A percentile compares a stretch with the other conserved stretches of the same genome.
phyloP scores from a whole-genome alignment of 1,139 yeast genomes.

The Blastobotrys capitulatus region DNA sequence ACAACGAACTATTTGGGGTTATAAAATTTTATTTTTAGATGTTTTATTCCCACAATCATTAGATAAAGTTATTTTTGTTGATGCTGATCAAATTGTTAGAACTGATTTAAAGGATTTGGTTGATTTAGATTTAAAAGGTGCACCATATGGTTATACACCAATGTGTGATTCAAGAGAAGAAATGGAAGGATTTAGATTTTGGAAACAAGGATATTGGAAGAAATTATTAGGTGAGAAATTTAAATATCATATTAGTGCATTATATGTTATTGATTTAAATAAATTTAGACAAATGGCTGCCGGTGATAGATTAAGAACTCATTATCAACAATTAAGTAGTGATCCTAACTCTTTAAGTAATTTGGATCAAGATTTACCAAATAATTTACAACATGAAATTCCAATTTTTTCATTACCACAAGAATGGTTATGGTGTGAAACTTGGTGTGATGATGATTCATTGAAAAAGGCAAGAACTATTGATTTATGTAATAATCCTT shows the following conservation, averaged over 20 bases:
- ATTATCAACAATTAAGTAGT: conserved; percentile 74
- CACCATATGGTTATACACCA: conserved; percentile 81
- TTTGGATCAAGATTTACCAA: conserved; percentile 88
- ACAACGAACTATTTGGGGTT: conserved; percentile 82
- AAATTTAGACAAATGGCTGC: conserved; percentile 60
- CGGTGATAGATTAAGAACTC: conserved; percentile 79
- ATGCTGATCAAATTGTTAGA: conserved; percentile 76
- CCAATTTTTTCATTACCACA: conserved; percentile 71
- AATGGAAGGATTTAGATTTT: conserved; percentile 82
- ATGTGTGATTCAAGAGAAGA: conserved; percentile 80
- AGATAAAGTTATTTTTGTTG: conserved; percentile 74
- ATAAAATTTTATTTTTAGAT: conserved; percentile 79
- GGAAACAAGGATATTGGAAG: conserved; percentile 94
- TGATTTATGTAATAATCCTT: conserved; percentile 78
- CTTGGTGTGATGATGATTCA: conserved; percentile 77
- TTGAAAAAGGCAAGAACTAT: conserved; percentile 63
- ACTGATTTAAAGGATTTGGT: conserved; percentile 66
- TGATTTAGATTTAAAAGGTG: conserved; percentile 62
- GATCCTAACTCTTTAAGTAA: conserved; percentile 77
- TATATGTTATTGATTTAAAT: conserved; percentile 72
- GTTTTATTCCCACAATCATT: conserved; percentile 77
- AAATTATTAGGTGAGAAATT: conserved; percentile 45
- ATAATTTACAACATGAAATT: conserved; percentile 64
- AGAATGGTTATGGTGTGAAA: conserved; percentile 91
- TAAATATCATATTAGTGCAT: conserved; percentile 79